Evolutionary conservation across 208 protist genomes (phyloP).

Genomic region (Leishmania aethiopica): DNA sequence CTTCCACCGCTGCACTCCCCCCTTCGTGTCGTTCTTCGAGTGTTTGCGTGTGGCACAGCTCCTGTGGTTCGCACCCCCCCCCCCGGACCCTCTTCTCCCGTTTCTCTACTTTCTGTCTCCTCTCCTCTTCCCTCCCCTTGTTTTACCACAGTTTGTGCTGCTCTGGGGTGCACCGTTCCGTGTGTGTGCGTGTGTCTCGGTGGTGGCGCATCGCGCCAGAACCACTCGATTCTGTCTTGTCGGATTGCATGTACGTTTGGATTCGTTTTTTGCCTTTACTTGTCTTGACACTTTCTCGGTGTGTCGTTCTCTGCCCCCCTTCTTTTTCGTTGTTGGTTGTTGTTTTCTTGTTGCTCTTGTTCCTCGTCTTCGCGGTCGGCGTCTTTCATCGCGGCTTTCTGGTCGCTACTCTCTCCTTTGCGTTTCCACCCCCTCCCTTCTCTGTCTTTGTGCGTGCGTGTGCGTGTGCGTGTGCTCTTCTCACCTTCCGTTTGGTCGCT

Average conservation of each 20-base stretch:
- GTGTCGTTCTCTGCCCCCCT: not conserved
- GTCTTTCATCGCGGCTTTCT: not conserved
- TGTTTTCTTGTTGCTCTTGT: not conserved
- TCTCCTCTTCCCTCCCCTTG: no score
- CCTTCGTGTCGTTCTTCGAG: not conserved
- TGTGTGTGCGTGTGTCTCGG: slow-evolving; percentile 1
- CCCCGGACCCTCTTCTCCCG: not conserved
- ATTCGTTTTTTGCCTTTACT: not conserved
- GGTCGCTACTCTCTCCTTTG: not conserved
- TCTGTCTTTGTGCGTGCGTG: not conserved
- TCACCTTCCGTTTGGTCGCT: not conserved
- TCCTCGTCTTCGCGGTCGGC: not conserved
- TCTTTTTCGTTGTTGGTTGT: not conserved
- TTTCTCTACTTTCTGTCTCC: not conserved
- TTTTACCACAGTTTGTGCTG: not conserved
- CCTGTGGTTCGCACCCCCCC: not conserved
- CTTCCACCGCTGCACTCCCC: not conserved
- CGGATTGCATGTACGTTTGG: not conserved
- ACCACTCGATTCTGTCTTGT: not conserved
- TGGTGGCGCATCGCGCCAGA: not conserved
- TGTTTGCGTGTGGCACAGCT: not conserved
- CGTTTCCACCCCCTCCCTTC: not conserved
- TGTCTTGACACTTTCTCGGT: not conserved
- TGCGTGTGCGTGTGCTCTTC: not conserved
- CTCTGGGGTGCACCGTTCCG: not conserved